Evolutionary conservation across 2,329 filamentous ascomycete species (phyloP).

Genomic region (Alternaria viburni): DNA sequence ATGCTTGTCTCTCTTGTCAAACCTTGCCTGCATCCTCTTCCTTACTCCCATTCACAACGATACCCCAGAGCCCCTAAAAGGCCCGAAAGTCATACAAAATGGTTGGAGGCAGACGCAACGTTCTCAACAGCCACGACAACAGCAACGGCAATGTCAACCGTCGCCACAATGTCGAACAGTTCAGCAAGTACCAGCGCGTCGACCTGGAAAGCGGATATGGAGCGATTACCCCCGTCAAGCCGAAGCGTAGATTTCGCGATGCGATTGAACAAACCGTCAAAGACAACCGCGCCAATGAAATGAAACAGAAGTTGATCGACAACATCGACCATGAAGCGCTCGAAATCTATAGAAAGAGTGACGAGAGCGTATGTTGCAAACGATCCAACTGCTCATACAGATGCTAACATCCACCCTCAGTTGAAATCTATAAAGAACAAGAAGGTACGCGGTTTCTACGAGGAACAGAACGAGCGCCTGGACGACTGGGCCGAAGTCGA

Average conservation of each 20-base stretch:
- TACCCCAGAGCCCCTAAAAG: background rate
- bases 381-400: too few relatives aligned
- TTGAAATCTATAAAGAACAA: conserved; percentile 60
- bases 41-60: background rate
- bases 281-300: conserved; percentile 52
- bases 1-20: background rate
- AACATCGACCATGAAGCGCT: conserved; percentile 55
- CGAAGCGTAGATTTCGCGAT: conserved; percentile 53
- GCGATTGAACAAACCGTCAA: conserved; percentile 55
- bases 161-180: conserved; percentile 10
- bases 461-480: conserved; percentile 60
- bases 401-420: conserved; percentile 21
- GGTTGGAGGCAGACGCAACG: conserved; percentile 29
- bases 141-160: conserved; percentile 12
- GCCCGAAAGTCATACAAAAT: conserved; percentile 12
- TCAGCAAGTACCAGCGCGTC: conserved; percentile 22
- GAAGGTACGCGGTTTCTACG: conserved; percentile 61
- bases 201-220: conserved; percentile 43
- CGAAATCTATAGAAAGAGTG: conserved; percentile 58
- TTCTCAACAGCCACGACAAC: conserved; percentile 19
- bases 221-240: conserved; percentile 17
- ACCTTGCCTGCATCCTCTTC: background rate
- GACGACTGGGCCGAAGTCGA: conserved; percentile 67
- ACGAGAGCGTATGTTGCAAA: conserved; percentile 52
- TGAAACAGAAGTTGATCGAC: conserved; percentile 58